A percentile compares a stretch with the other conserved stretches of the same genome.
These are phyloP conservation scores for Echinosophora koreensis DNA, from an alignment of 306 rosid species.

Conservation along the genomic window DNA sequence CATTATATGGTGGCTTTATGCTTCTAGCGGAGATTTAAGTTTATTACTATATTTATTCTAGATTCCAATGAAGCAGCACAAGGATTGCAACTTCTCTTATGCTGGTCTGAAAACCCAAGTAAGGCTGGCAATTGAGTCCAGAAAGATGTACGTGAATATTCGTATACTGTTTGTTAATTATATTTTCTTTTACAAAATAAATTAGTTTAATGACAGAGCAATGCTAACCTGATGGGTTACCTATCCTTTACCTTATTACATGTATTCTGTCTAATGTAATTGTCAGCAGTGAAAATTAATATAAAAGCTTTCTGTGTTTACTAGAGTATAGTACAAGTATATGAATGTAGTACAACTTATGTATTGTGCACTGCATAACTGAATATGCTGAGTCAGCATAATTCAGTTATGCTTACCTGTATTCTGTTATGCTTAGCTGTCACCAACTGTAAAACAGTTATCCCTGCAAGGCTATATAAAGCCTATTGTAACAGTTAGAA, in stretches of 20 bases:
- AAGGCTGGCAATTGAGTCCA: constrained; percentile 88
- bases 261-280: constrained; percentile 17
- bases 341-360: no score
- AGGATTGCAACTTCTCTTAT: constrained; percentile 97
- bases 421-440: no score
- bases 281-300: constrained; percentile 19
- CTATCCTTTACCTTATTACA: constrained; percentile 23
- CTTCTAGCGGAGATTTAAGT: constrained; percentile 43
- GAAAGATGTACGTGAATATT: constrained; percentile 71
- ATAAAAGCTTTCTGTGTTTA: background rate
- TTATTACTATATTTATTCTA: constrained; percentile 45
- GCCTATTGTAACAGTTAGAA: no score
- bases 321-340: no score
- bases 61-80: constrained; percentile 98
- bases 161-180: constrained; percentile 33
- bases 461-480: no score
- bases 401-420: no score
- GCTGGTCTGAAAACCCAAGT: constrained; percentile 99
- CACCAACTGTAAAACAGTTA: no score
- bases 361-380: no score
- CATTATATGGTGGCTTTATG: constrained; percentile 31
- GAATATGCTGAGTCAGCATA: no score
- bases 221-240: constrained; percentile 15
- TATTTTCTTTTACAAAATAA: constrained; percentile 6
- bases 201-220: background rate